These are phyloP conservation scores for Ormosia semicastrata DNA, from an alignment of 306 rosid genomes.

Conservation along the genomic window DNA sequence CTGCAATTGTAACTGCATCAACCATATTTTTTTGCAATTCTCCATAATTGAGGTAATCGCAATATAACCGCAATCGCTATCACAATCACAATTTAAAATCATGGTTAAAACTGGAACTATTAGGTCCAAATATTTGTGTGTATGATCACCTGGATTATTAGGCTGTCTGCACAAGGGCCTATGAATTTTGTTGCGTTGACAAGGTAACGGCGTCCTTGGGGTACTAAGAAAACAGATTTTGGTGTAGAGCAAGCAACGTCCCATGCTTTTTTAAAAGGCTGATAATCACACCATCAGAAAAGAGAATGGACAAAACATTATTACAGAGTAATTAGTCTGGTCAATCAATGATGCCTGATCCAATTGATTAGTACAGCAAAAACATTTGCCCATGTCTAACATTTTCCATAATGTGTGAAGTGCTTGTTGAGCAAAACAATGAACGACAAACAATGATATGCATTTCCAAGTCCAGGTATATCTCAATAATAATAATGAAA, in stretches of 20 bases:
- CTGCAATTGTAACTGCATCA: too few species aligned
- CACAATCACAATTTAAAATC: too few species aligned
- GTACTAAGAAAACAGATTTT: conserved; percentile 77
- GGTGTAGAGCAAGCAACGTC: conserved; percentile 69
- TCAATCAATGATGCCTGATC: neutral
- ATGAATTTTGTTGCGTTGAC: conserved; percentile 80
- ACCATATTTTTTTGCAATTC: too few species aligned
- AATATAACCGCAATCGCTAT: too few species aligned
- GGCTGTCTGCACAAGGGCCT: conserved; percentile 74
- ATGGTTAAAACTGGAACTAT: neutral
- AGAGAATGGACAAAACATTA: conserved; percentile 25
- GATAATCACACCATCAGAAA: conserved; percentile 32
- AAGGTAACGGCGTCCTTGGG: conserved; percentile 67
- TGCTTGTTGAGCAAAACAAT: conserved; percentile 1
- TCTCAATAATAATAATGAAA: neutral
- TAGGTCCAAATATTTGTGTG: neutral
- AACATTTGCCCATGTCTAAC: neutral
- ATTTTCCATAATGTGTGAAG: neutral
- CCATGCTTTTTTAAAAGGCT: conserved; percentile 94
- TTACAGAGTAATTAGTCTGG: neutral
- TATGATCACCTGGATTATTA: conserved; percentile 67
- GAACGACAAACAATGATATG: neutral
- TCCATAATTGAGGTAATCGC: too few species aligned
- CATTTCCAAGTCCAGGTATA: neutral
- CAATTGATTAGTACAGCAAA: neutral